Conservation (phyloP, 2,329 filamentous ascomycete genomes). For the Xylaria polymorpha region DNA sequence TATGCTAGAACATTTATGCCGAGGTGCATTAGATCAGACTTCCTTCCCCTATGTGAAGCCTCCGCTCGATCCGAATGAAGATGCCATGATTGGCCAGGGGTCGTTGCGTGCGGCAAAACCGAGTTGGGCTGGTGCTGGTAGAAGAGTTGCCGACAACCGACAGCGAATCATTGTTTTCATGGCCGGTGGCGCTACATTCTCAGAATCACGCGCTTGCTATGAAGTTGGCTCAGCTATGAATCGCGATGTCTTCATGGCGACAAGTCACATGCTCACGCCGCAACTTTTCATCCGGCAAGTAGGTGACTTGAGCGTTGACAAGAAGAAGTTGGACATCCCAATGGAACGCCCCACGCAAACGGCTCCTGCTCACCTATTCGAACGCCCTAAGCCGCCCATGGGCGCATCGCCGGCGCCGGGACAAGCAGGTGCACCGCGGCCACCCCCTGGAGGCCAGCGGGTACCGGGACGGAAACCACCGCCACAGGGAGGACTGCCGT, state of each 20-base stretch:
- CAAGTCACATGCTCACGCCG: conserved; percentile 92
- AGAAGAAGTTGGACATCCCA: conserved; percentile 81
- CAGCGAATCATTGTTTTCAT: conserved; percentile 95
- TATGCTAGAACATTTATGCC: conserved; percentile 81
- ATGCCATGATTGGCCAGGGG: conserved; percentile 69
- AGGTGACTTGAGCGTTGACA: conserved; percentile 80
- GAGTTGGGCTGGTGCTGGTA: conserved; percentile 89
- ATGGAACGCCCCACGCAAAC: conserved; percentile 82
- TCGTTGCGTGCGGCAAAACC: conserved; percentile 92
- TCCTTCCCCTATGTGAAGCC: conserved; percentile 80
- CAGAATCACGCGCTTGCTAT: conserved; percentile 89
- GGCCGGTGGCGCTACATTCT: conserved; percentile 94
- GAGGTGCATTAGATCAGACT: conserved; percentile 73
- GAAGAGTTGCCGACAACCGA: conserved; percentile 79
- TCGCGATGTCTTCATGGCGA: conserved; percentile 87
- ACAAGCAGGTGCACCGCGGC: conserved; percentile 44
- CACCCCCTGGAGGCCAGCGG: conserved; percentile 47
- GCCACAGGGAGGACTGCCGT: conserved; percentile 51
- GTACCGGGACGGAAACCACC: conserved; percentile 48
- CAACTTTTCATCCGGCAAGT: conserved; percentile 85
- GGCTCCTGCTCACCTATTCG: conserved; percentile 87
- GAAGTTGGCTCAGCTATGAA: conserved; percentile 78
- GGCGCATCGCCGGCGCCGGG: conserved; percentile 45
- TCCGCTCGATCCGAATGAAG: conserved; percentile 71
- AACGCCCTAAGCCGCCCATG: conserved; percentile 68